A percentile compares a stretch with the other conserved stretches of the same genome.
Conservation (phyloP, 2,329 filamentous ascomycete genomes). For the Mycosphaerella arachidis region DNA sequence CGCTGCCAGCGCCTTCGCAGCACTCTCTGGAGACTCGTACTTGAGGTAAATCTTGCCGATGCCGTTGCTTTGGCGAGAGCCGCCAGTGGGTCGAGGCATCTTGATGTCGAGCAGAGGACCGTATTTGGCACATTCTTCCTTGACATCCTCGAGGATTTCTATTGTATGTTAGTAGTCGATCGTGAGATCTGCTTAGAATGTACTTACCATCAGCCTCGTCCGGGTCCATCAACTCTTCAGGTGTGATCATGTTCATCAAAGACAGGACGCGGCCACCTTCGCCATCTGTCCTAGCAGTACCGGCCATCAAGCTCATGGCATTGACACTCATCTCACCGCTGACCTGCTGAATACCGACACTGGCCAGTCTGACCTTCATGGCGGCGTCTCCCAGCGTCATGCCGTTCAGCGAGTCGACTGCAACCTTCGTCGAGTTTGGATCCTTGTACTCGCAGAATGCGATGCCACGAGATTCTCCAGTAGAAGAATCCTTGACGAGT, state of each 20-base stretch:
- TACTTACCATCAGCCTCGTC: conserved; percentile 87
- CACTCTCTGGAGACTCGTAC: conserved; percentile 71
- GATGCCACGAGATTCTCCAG: conserved; percentile 78
- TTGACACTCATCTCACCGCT: conserved; percentile 94
- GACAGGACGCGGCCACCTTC: conserved; percentile 83
- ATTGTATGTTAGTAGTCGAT: conserved; percentile 7
- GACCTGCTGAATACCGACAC: conserved; percentile 89
- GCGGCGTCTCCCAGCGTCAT: conserved; percentile 88
- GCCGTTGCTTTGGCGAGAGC: conserved; percentile 76
- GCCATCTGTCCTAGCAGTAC: conserved; percentile 69
- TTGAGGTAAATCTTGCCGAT: conserved; percentile 99
- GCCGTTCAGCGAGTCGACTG: conserved; percentile 83
- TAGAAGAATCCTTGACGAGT: conserved; percentile 78
- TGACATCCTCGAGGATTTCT: conserved; percentile 97
- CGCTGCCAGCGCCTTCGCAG: conserved; percentile 79
- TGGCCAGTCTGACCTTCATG: conserved; percentile 81
- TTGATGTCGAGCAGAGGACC: conserved; percentile 84
- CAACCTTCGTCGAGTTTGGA: conserved; percentile 69
- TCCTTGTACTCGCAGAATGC: conserved; percentile 95
- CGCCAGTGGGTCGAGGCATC: conserved; percentile 80
- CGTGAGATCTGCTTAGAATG: neutral
- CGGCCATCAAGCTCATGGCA: conserved; percentile 95
- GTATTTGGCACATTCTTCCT: conserved; percentile 89
- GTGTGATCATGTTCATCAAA: conserved; percentile 96
- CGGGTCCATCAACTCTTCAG: conserved; percentile 86